These are phyloP conservation scores for Pholiota microspora DNA, from an alignment of 768 basidiomycete genomes.

Conservation along the genomic window DNA sequence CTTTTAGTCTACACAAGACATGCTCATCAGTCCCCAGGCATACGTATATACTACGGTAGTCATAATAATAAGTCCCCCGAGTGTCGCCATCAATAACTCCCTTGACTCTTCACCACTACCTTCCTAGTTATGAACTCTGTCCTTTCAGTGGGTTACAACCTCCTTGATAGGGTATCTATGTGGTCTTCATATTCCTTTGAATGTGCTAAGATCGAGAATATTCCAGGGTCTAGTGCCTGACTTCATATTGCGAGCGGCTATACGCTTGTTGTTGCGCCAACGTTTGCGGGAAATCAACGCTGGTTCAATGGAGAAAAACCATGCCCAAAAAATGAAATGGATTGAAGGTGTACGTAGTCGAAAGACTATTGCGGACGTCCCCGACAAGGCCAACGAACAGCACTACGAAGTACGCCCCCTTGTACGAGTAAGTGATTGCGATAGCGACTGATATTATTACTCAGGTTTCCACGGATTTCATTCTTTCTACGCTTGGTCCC, in stretches of 20 bases:
- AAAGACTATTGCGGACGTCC: constrained; percentile 54
- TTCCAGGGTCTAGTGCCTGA: constrained; percentile 62
- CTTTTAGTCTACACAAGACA: no score
- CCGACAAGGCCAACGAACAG: constrained; percentile 72
- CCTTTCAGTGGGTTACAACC: constrained; percentile 36
- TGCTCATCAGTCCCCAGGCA: constrained; percentile 12
- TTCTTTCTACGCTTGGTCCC: constrained; percentile 62
- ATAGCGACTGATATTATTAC: neutral
- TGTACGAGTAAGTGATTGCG: neutral
- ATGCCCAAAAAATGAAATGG: constrained; percentile 66
- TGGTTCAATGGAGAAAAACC: constrained; percentile 57
- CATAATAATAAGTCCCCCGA: no score
- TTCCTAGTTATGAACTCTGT: constrained; percentile 20
- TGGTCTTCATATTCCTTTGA: neutral
- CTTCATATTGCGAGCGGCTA: constrained; percentile 36
- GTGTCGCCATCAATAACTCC: neutral
- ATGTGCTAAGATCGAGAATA: neutral
- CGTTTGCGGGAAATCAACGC: constrained; percentile 59
- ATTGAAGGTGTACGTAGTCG: constrained; percentile 54
- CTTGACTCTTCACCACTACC: neutral
- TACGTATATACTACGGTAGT: constrained; percentile 1
- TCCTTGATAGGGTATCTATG: constrained; percentile 23
- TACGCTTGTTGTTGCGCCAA: constrained; percentile 45
- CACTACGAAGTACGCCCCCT: constrained; percentile 64
- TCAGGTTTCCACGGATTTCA: constrained; percentile 60